Percentiles rank a stretch among this genome's conserved stretches.
These are phyloP conservation scores for Penicillium dipodomyicola DNA, from an alignment of 495 filamentous ascomycete species.

Conservation along the genomic window DNA sequence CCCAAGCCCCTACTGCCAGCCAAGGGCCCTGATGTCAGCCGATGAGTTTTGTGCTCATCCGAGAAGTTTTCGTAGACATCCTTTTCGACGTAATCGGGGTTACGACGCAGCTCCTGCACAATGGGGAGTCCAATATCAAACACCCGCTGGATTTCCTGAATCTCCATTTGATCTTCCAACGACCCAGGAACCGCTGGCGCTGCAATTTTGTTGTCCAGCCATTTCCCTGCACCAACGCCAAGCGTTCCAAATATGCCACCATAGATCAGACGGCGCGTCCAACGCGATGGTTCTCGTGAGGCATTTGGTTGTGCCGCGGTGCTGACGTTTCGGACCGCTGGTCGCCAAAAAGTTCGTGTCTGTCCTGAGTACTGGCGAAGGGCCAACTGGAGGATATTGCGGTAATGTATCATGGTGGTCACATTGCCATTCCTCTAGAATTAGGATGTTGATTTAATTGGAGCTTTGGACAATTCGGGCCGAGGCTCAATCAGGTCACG, in stretches of 20 bases:
- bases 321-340: constrained; percentile 26
- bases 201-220: constrained; percentile 28
- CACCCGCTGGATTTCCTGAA: constrained; percentile 26
- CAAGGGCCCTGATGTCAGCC: constrained; percentile 43
- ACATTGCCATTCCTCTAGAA: constrained; percentile 17
- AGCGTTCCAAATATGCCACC: constrained; percentile 36
- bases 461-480: constrained; percentile 2
- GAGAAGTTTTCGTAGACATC: constrained; percentile 55
- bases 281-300: constrained; percentile 28
- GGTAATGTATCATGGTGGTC: constrained; percentile 34
- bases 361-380: constrained; percentile 17
- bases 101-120: constrained; percentile 49
- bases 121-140: constrained; percentile 48
- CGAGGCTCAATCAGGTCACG: constrained; percentile 21
- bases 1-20: constrained; percentile 40
- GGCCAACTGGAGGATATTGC: constrained; percentile 27
- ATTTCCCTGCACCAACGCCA: constrained; percentile 30
- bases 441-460: constrained; percentile 1
- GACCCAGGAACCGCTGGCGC: constrained; percentile 36
- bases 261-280: constrained; percentile 42
- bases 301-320: constrained; percentile 17
- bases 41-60: constrained; percentile 33
- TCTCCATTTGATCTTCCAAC: constrained; percentile 24
- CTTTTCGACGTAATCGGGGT: constrained; percentile 53
- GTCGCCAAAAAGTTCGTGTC: constrained; percentile 6